Evolutionary conservation across 352 stramenopile genomes (phyloP).

Genomic region (Phytophthora agathidicida): DNA sequence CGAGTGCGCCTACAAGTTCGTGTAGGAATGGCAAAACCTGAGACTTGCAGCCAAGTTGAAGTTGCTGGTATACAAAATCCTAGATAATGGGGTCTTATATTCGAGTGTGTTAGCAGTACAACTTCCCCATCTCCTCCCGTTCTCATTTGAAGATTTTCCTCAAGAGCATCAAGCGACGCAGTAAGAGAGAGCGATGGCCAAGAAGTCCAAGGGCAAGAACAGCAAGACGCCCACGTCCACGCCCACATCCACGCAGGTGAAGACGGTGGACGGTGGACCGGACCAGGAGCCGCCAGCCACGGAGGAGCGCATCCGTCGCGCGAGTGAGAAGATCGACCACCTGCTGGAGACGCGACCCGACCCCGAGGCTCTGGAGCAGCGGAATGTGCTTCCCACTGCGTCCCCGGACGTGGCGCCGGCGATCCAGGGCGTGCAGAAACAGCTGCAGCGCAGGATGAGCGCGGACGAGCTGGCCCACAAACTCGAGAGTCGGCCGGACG

Average conservation of each 20-base stretch:
- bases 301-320: conserved; percentile 41
- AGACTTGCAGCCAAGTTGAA: conserved; percentile 16
- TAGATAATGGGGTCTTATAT: conserved; percentile 13
- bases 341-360: conserved; percentile 65
- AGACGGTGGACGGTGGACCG: conserved; percentile 34
- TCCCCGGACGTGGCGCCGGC: conserved; percentile 56
- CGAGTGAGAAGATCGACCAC: conserved; percentile 72
- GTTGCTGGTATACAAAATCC: conserved; percentile 15
- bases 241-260: conserved; percentile 11
- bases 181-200: conserved; percentile 64
- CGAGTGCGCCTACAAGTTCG: conserved; percentile 86
- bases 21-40: conserved; percentile 24
- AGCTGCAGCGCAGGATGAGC: conserved; percentile 78
- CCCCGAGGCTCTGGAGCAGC: conserved; percentile 56
- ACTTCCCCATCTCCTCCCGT: background rate
- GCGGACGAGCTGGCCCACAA: conserved; percentile 73
- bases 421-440: conserved; percentile 75
- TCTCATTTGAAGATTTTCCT: background rate
- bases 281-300: conserved; percentile 34
- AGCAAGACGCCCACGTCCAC: conserved; percentile 26
- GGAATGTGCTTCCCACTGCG: conserved; percentile 51
- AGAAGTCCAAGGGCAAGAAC: conserved; percentile 65
- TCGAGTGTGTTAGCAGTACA: background rate
- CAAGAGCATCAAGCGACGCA: conserved; percentile 14
- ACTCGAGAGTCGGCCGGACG: conserved; percentile 70